A percentile compares a stretch with the other conserved stretches of the same genome.
These are phyloP conservation scores for Uronychia setigera DNA, from an alignment of 73 alveolate genomes.

Conservation along the genomic window DNA sequence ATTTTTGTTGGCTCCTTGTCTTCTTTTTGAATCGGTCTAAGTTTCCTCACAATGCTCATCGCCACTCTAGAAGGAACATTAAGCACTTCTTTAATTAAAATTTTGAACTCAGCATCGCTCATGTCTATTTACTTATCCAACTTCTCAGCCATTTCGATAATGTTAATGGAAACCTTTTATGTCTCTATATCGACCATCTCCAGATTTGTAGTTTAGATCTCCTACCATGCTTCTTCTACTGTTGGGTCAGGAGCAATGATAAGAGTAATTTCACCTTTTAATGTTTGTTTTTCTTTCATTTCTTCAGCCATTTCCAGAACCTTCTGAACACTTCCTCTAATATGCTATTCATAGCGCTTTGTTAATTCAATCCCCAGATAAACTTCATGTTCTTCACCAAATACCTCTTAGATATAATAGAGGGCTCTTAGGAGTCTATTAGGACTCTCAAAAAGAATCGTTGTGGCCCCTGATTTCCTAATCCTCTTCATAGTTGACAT, in stretches of 20 bases:
- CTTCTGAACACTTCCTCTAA: constrained; percentile 42
- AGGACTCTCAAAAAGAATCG: constrained; percentile 69
- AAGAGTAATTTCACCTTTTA: constrained; percentile 85
- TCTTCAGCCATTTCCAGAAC: constrained; percentile 34
- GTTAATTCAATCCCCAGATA: constrained; percentile 81
- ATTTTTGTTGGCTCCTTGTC: background rate
- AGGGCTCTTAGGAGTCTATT: constrained; percentile 51
- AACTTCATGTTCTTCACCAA: constrained; percentile 73
- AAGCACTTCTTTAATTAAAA: constrained; percentile 10
- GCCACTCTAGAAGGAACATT: background rate
- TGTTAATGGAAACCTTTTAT: constrained; percentile 7
- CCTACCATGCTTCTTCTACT: constrained; percentile 43
- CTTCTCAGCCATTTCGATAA: constrained; percentile 19
- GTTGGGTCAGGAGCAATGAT: constrained; percentile 68
- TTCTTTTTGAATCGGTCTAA: background rate
- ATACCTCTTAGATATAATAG: constrained; percentile 36
- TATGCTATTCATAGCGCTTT: constrained; percentile 69
- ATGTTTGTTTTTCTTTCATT: constrained; percentile 6
- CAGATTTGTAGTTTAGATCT: constrained; percentile 5
- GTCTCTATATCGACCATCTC: constrained; percentile 18
- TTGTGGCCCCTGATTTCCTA: constrained; percentile 46
- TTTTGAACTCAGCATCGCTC: constrained; percentile 33
- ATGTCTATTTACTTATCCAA: constrained; percentile 34
- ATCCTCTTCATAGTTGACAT: constrained; percentile 39
- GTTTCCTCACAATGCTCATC: background rate